phyloP scores from a whole-genome alignment of 257 asterid species.

The Solanum chmielewskii region DNA sequence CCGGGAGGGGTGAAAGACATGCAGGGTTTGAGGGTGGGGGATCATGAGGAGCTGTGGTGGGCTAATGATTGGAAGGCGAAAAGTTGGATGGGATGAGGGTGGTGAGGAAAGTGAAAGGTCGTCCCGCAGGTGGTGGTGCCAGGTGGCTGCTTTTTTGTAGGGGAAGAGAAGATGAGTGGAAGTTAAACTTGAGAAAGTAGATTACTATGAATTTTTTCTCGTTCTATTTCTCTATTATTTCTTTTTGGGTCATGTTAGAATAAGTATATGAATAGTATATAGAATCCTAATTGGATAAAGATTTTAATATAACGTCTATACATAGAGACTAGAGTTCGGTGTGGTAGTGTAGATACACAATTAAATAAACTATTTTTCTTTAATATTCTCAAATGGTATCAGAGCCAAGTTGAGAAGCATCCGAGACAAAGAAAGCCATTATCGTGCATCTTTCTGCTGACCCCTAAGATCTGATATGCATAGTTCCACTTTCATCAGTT shows the following conservation, averaged over 20 bases:
- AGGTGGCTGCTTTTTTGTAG: neutral
- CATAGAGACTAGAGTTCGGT: neutral
- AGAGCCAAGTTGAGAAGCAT: neutral
- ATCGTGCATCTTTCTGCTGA: neutral
- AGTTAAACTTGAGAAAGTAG: neutral
- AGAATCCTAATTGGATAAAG: neutral
- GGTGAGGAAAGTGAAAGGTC: neutral
- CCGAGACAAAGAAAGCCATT: neutral
- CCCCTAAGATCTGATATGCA: neutral
- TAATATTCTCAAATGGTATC: too few relatives aligned
- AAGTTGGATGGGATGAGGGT: neutral
- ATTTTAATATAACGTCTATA: neutral
- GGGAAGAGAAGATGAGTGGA: neutral
- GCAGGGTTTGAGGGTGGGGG: neutral
- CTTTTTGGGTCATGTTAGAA: neutral
- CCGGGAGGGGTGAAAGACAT: neutral
- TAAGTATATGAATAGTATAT: neutral
- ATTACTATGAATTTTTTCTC: neutral
- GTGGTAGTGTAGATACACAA: neutral
- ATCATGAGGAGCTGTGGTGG: neutral
- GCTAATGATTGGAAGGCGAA: neutral
- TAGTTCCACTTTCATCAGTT: neutral
- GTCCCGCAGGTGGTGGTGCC: neutral
- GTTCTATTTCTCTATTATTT: neutral
- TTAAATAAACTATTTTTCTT: neutral